Evolutionary conservation across 192 early-diverging fungal species (phyloP).

Genomic region (Martensiomyces pterosporus): DNA sequence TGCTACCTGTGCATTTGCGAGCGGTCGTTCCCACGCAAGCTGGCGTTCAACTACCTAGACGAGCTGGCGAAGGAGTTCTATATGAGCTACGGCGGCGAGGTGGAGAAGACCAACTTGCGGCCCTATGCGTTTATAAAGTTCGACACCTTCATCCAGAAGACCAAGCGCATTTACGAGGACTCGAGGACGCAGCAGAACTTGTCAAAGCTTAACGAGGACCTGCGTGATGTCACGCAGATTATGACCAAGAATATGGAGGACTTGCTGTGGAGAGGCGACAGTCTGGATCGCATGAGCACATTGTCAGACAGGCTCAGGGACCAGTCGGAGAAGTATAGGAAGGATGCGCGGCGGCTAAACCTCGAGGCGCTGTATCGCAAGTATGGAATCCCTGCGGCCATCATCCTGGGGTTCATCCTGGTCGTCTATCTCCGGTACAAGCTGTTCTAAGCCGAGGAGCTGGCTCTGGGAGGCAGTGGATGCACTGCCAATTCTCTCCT

Average conservation of each 20-base stretch:
- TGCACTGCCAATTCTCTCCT: too few species aligned
- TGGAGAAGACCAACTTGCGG: constrained; percentile 73
- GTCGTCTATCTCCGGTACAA: constrained; percentile 68
- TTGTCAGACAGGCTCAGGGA: constrained; percentile 61
- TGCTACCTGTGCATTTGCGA: constrained; percentile 96
- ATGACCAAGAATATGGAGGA: constrained; percentile 99
- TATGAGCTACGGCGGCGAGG: constrained; percentile 87
- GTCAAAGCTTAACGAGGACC: constrained; percentile 90
- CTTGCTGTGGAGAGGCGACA: constrained; percentile 85
- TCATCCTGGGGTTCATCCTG: constrained; percentile 73
- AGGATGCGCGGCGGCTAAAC: constrained; percentile 82
- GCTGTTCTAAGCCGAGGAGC: constrained; percentile 40
- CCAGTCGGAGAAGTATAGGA: constrained; percentile 80
- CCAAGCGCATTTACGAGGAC: constrained; percentile 94
- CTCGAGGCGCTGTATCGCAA: constrained; percentile 89
- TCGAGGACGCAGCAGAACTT: constrained; percentile 88
- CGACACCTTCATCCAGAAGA: constrained; percentile 98
- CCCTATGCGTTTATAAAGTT: constrained; percentile 98
- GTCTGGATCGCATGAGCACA: constrained; percentile 71
- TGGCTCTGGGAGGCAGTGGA: too few species aligned
- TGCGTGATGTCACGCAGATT: constrained; percentile 93
- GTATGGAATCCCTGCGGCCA: constrained; percentile 83
- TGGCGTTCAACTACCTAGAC: constrained; percentile 94
- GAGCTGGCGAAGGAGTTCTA: constrained; percentile 94
- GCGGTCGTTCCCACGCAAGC: constrained; percentile 80